These are phyloP conservation scores for Hymenoscyphus occultus DNA, from an alignment of 2,329 filamentous ascomycete species.

Conservation along the genomic window DNA sequence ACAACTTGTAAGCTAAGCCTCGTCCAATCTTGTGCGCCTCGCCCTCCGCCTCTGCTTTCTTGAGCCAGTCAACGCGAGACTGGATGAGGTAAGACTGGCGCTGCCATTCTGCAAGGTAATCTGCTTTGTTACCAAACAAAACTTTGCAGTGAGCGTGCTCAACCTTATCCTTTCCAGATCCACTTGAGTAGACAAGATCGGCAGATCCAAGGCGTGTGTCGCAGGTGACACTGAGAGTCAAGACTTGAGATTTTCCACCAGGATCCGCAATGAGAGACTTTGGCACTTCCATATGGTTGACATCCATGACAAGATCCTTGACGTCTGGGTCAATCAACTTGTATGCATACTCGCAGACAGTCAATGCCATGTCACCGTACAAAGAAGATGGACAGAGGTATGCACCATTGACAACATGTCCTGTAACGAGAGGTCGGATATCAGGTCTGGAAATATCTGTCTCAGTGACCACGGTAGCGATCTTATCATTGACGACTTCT, in stretches of 20 bases:
- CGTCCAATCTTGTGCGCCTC: slow-evolving; percentile 70
- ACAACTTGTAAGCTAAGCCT: slow-evolving; percentile 74
- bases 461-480: slow-evolving; percentile 50
- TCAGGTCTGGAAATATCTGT: slow-evolving; percentile 54
- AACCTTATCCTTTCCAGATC: slow-evolving; percentile 54
- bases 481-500: slow-evolving; percentile 51
- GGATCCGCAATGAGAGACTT: slow-evolving; percentile 63
- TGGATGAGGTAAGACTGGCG: slow-evolving; percentile 68
- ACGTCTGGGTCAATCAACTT: slow-evolving; percentile 57
- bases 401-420: slow-evolving; percentile 58
- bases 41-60: slow-evolving; percentile 60
- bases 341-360: slow-evolving; percentile 65
- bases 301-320: slow-evolving; percentile 58
- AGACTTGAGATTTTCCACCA: slow-evolving; percentile 49
- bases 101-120: slow-evolving; percentile 64
- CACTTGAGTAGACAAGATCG: slow-evolving; percentile 56
- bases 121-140: slow-evolving; percentile 56
- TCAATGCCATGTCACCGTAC: slow-evolving; percentile 60
- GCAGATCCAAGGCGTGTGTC: slow-evolving; percentile 54
- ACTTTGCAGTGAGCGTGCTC: slow-evolving; percentile 63
- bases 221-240: slow-evolving; percentile 59
- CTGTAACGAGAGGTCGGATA: slow-evolving; percentile 52
- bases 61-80: slow-evolving; percentile 55
- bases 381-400: slow-evolving; percentile 56
- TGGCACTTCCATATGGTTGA: slow-evolving; percentile 64